Evolutionary conservation across 163 green algal genomes (phyloP), one percentile per base, ranked within the genome.

Genomic region (Scenedesmus sp.): DNA sequence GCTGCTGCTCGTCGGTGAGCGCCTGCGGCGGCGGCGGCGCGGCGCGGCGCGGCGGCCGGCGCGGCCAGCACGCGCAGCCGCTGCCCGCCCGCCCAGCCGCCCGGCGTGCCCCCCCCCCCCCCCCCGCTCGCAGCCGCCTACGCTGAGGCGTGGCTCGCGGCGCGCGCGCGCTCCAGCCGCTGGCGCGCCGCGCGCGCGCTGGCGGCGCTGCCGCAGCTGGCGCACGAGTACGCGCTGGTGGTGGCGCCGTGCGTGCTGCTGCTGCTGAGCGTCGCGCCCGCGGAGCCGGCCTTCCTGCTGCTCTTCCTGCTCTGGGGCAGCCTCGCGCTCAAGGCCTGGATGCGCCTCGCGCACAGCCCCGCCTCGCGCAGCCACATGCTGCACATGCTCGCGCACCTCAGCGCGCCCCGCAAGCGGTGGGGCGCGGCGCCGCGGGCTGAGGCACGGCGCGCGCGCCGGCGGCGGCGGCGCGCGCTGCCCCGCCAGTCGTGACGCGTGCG

Each of bases 1-100:
- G 24, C 77, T 54, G 29, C 9, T 71, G 22, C 75, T 83, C 0
- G 42, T 83, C 54, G 75, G 75, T 83, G 62, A 71, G 72, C 11
- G 9, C n/a, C n/a, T n/a, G n/a, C n/a, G n/a, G n/a, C n/a, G 13
- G 14, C 45, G 45, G n/a, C n/a, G n/a, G n/a, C n/a, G n/a, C n/a
- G n/a, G 18, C 18, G 24, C 11, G 11, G 10, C 11, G 1, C n/a
- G 63, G 17, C 60, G 26, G 26, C 26, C 31, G 29, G 13, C 28
- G n/a, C 4, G 36, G 28, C 31, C 13, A 48, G n/a, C 31, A 50
- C 31, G 31, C 28, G 31, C 28, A 48, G 60, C 31, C 57, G 24
- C 4, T 44, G 26, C 13, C 54, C 54, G 36, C 28, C 57, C n/a
- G 28, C 57, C 39, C 5, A 63, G 4, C 14, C 7, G 20, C 7